These are phyloP conservation scores for Colletotrichum chrysophilum DNA, from an alignment of 2,329 filamentous ascomycete genomes.

Conservation along the genomic window DNA sequence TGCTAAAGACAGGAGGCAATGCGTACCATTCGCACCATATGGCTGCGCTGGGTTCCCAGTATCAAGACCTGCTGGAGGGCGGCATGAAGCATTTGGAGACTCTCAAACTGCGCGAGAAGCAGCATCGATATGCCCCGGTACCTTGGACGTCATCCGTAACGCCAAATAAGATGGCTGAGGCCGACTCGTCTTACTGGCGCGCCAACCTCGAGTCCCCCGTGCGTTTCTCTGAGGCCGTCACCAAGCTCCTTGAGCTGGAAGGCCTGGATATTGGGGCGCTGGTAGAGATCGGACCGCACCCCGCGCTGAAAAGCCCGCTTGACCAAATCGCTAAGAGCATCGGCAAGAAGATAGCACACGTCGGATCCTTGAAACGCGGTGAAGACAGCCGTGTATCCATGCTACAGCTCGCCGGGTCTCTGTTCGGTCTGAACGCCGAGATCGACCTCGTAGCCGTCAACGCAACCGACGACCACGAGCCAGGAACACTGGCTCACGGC, in stretches of 20 bases:
- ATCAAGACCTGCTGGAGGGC: not conserved
- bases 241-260: not conserved
- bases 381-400: not conserved
- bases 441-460: not conserved
- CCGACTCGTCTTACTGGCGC: not conserved
- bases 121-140: not conserved
- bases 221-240: not conserved
- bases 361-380: not conserved
- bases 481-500: fast-evolving
- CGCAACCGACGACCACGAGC: not conserved
- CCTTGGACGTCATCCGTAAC: not conserved
- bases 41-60: not conserved
- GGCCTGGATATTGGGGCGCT: not conserved
- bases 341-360: not conserved
- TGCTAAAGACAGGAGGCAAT: not conserved
- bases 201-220: not conserved
- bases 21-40: not conserved
- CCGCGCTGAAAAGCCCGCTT: not conserved
- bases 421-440: not conserved
- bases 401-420: not conserved
- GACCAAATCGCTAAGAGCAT: not conserved
- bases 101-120: not conserved
- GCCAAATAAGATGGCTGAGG: not conserved
- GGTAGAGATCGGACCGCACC: not conserved
- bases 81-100: not conserved